Evolutionary conservation across 768 basidiomycete genomes (phyloP), one percentile per base, ranked within the genome.

Genomic region (Lactarius hengduanensis): DNA sequence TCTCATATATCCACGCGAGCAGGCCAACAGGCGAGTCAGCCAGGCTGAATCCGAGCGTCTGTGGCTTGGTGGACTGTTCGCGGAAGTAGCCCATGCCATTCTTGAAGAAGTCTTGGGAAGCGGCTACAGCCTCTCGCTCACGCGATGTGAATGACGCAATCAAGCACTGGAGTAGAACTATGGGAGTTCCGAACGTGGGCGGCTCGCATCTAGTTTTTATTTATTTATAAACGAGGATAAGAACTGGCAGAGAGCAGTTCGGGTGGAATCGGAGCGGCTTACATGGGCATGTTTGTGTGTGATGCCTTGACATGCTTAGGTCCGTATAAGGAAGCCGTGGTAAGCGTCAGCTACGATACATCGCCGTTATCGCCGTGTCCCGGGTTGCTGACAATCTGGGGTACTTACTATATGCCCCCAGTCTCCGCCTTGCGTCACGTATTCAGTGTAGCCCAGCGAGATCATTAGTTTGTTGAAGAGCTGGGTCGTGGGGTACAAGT

Each of bases 1-100:
- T 76, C 63, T 76, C 74, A 60, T 76, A 76, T 32, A 76, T 73
- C 76, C 76, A 77, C 2, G 74, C 74, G 3, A 77, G 69, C 20
- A 77, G 57, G 0, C 82, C 85, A 11, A 78, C 77, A 8, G 86
- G 86, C 28, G 84, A 85, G 68, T 87, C 86, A 2, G 83, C 75
- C 4, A 87, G 75, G 20, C 76, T 71, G 66, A 86, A 86, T 2
- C 83, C 85, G 20, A 77, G 22, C 8, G 76, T 76, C 57, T 76
- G 74, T 2, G 76, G 75, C 57, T 71, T 63, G 2, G 75, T 76
- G 10, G 70, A 43, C 66, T 83, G 83, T 58, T 76, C 68, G 8
- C 59, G 15, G 58, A 72, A 75, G 69, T 84, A 84, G 8, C 81
- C 83, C 0, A 54, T 54, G 6, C 78, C 78, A 18, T 74, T 70